Base-by-base conservation (phyloP, 2,329 filamentous ascomycete genomes). In the Trichoderma sp. region DNA sequence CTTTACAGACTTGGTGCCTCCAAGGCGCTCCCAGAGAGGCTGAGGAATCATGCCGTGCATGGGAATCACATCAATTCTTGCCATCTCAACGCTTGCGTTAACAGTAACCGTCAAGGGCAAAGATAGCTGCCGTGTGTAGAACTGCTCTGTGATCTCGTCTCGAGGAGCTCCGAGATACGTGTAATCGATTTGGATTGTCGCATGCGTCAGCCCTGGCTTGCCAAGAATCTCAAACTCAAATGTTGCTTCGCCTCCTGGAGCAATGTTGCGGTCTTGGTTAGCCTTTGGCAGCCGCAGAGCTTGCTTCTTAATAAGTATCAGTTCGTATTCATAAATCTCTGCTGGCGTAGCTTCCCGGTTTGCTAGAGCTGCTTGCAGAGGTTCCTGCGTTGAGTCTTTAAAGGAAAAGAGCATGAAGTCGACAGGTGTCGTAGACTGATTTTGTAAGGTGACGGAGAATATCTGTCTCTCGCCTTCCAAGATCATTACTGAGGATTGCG, bases 371-470 rank as follows among this genome's bases (percentile, higher is more conserved):
- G 89, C 84, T 74, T 95, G 92, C 19, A 97, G 83, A 10, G 92
- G 89, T 7, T 86, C 87, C 71, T 93, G 93, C 0, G 93, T 94
- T 0, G 94, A 96, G 80, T 97, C 94, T 73, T 94, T 90, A 77
- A 97, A 97, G 0, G 93, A 94, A 70, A 97, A 93, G 31, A 96
- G 85, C 43, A 97, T 82, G 68, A 98, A 90, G 76, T 97, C 93
- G 1, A 93, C 92, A 1, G 92, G 84, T 1, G 91, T 94, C 0
- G 84, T 82, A 0, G 93, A 96, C 10, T 88, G 83, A 73, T 99
- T 99, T 73, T 91, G 87, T 16, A 98, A 82, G 0, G 91, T 94
- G 19, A 97, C 86, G 0, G 88, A 90, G 76, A 98, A 96, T 0
- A 84, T 83, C 73, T 89, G 90, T 27, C 87, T 87, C 79, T 99